phyloP scores from a whole-genome alignment of 805 yeast genomes.

The Sugiyamaella valdiviana region DNA sequence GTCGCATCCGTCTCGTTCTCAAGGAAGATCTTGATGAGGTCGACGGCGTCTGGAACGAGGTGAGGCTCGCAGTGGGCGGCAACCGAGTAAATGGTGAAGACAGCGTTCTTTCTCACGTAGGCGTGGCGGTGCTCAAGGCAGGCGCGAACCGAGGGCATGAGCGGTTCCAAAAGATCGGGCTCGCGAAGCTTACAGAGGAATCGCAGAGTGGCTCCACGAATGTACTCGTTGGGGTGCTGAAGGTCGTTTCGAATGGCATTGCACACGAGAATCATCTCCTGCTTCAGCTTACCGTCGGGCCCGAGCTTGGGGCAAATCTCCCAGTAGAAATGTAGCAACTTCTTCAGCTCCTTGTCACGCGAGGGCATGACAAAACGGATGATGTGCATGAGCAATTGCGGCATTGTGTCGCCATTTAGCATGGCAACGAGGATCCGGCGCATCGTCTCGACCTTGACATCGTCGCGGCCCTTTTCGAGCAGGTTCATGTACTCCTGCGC shows the following conservation, averaged over 20 bases:
- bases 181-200: conserved; percentile 86
- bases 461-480: conserved; percentile 87
- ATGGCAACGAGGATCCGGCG: conserved; percentile 75
- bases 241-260: conserved; percentile 96
- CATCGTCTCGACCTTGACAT: conserved; percentile 84
- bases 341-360: conserved; percentile 81
- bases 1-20: conserved; percentile 84
- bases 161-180: conserved; percentile 88
- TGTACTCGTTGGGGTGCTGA: conserved; percentile 96
- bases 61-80: conserved; percentile 62
- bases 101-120: conserved; percentile 95
- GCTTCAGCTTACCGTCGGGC: conserved; percentile 83
- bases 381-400: conserved; percentile 91
- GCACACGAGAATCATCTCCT: conserved; percentile 97
- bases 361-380: conserved; percentile 98
- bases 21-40: conserved; percentile 65
- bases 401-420: conserved; percentile 89
- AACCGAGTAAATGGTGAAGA: conserved; percentile 80
- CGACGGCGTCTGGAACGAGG: conserved; percentile 93
- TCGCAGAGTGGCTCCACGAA: conserved; percentile 91
- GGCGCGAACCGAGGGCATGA: conserved; percentile 85
- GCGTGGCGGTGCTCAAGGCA: conserved; percentile 96
- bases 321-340: conserved; percentile 92
- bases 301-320: conserved; percentile 94
- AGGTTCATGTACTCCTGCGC: conserved; percentile 66